phyloP scores from a whole-genome alignment of 805 yeast species.

The Yamadazyma olivae region DNA sequence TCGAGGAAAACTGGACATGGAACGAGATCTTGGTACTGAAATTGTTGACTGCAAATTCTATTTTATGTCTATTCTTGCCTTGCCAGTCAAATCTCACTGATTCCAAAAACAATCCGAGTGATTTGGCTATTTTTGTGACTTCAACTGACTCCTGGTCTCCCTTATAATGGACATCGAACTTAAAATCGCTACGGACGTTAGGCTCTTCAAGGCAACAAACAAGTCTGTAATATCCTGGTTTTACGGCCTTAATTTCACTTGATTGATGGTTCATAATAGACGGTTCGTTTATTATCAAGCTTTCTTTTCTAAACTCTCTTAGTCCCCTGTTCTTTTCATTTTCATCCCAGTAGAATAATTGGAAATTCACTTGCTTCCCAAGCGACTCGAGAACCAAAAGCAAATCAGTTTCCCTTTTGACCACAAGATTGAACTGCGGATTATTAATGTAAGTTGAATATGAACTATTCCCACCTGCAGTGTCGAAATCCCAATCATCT shows the following conservation, averaged over 20 bases:
- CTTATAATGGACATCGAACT: conserved; percentile 15
- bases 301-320: conserved; percentile 21
- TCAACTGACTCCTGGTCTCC: background rate
- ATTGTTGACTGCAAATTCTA: conserved; percentile 20
- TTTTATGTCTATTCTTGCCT: conserved; percentile 35
- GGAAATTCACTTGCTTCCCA: conserved; percentile 30
- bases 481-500: conserved; percentile 45
- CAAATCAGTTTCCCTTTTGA: conserved; percentile 14
- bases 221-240: conserved; percentile 40
- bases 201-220: conserved; percentile 46
- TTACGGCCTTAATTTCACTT: conserved; percentile 16
- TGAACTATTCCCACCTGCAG: conserved; percentile 56
- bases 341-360: conserved; percentile 40
- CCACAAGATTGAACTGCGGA: conserved; percentile 48
- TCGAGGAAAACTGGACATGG: conserved; percentile 22
- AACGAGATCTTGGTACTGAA: conserved; percentile 20
- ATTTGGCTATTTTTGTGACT: conserved; percentile 14
- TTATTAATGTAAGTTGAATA: conserved; percentile 45
- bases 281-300: conserved; percentile 31
- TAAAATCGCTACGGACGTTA: conserved; percentile 23
- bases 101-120: conserved; percentile 33
- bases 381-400: conserved; percentile 17
- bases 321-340: conserved; percentile 17
- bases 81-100: conserved; percentile 32
- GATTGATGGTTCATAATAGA: conserved; percentile 25